Conservation (phyloP, 768 basidiomycete genomes). For the Coprinopsis cinerea region DNA sequence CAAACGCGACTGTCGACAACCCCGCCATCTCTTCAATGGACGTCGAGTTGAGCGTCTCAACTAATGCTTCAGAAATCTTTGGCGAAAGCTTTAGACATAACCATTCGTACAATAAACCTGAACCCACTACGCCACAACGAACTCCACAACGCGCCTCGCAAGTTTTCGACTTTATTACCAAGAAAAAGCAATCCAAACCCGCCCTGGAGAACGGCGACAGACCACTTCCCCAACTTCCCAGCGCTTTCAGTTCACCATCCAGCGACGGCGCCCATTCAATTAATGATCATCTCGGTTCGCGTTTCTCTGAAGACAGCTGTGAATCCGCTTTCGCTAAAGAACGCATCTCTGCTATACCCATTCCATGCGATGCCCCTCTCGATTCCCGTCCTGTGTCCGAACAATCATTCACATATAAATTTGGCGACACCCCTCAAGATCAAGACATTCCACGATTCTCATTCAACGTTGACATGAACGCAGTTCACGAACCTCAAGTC, state of each 20-base stretch:
- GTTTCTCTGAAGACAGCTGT: slow-evolving; percentile 21
- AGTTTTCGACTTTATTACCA: slow-evolving; percentile 67
- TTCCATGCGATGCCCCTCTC: slow-evolving; percentile 12
- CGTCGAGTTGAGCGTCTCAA: slow-evolving; percentile 58
- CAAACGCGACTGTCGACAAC: slow-evolving; percentile 34
- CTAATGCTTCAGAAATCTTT: slow-evolving; percentile 32
- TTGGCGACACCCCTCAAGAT: slow-evolving; percentile 1
- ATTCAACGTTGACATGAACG: background rate
- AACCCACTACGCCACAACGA: slow-evolving; percentile 51
- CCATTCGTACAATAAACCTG: slow-evolving; percentile 16
- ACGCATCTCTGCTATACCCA: slow-evolving; percentile 11
- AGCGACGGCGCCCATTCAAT: slow-evolving; percentile 12
- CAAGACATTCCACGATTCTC: slow-evolving; percentile 5
- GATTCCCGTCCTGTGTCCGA: slow-evolving; percentile 1
- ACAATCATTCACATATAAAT: background rate
- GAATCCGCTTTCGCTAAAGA: slow-evolving; percentile 11
- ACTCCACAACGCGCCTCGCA: slow-evolving; percentile 71
- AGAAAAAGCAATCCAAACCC: slow-evolving; percentile 26
- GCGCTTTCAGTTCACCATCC: slow-evolving; percentile 37
- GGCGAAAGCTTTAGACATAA: slow-evolving; percentile 12
- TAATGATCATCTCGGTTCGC: slow-evolving; percentile 14
- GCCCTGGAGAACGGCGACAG: slow-evolving; percentile 30
- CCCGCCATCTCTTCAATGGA: slow-evolving; percentile 68
- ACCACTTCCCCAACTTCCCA: slow-evolving; percentile 33
- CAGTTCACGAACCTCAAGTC: background rate